Evolutionary conservation across 2,329 filamentous ascomycete species (phyloP), one percentile per base, ranked within the genome.

Genomic region (Berkeleyomyces basicola): DNA sequence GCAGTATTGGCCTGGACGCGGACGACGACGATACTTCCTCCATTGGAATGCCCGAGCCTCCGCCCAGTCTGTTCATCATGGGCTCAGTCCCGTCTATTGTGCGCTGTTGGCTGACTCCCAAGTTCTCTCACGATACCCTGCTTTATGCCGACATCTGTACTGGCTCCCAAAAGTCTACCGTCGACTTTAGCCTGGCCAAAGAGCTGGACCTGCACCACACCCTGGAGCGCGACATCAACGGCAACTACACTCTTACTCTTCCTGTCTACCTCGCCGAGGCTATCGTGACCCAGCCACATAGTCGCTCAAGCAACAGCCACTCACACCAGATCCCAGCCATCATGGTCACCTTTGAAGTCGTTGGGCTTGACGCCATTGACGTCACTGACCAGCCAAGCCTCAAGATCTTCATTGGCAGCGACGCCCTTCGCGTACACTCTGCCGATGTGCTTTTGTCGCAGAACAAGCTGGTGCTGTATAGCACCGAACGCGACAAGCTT

Each of bases 81-180:
- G 90, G 92, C 10, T 87, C 91, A 5, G 90, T 95, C 4, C 93
- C 93, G 4, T 89, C 90, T 39, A 96, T 99, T 67, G 88, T 97
- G 63, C 86, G 93, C 65, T 99, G 93, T 76, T 97, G 93, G 91
- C 78, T 97, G 68, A 92, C 88, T 36, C 87, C 85, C 43, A 86
- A 89, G 69, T 97, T 95, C 74, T 92, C 90, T 11, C 92, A 96
- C 70, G 85, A 87, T 67, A 87, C 90, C 7, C 80, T 97, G 14
- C 78, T 96, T 4, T 97, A 97, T 71, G 93, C 91, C 43, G 91
- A 90, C 42, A 79, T 97, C 2, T 97, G 93, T 72, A 92, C 89
- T 1, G 93, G 92, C 1, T 95, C 93, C 4, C 90, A 91, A 72
- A 86, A 84, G 68, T 97, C 93, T 1, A 84, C 83, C n/a, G 75